Base-by-base conservation (phyloP, 352 stramenopile genomes). In the Aphanomyces cochlioides region DNA sequence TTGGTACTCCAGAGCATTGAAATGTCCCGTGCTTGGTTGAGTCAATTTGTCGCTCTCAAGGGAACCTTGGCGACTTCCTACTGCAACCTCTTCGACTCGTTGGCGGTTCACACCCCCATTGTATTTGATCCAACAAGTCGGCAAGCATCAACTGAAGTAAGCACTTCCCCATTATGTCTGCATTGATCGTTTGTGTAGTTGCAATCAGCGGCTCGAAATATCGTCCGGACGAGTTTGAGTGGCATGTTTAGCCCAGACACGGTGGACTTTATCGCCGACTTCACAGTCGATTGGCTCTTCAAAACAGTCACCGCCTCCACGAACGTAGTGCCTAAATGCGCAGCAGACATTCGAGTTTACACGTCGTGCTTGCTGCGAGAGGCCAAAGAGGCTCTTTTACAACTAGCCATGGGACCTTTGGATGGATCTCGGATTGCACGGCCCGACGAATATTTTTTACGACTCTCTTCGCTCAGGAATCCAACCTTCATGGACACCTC, bases 281-380 rank as follows among this genome's bases (percentile, higher is more conserved):
- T 92, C 21, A 74, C 89, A 0, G 50, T 89, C 17, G 56, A 82
- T 21, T 92, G 84, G 83, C 34, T 90, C 5, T 90, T 88, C 56
- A 60, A 39, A 48, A 61, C 64, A 6, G 47, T 70, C 3, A 12
- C 17, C 6, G 38, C 17, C 5, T 48, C 40, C 4, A 7, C 43
- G 36, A 21, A 54, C n/a, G 15, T 1, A 8, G 15, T 70, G 38
- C 54, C 64, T 5, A 43, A 8, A 8, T 50, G 47, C 5, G 28
- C 64, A 41, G 10, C 17, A 7, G 64, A 10, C 36, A 17, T 70
- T 10, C 15, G 13, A 7, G 47, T 37, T 0, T 53, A 41, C 47
- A 12, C 38, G 2, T 8, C 15, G 3, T 7, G 28, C 38, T 38
- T 70, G 3, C 64, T 63, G 4, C 19, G 19, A 19, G 12, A 69